A percentile compares a stretch with the other conserved stretches of the same genome.
phyloP scores from a whole-genome alignment of 2,329 filamentous ascomycete species.

The Chaetomiaceae sp. region DNA sequence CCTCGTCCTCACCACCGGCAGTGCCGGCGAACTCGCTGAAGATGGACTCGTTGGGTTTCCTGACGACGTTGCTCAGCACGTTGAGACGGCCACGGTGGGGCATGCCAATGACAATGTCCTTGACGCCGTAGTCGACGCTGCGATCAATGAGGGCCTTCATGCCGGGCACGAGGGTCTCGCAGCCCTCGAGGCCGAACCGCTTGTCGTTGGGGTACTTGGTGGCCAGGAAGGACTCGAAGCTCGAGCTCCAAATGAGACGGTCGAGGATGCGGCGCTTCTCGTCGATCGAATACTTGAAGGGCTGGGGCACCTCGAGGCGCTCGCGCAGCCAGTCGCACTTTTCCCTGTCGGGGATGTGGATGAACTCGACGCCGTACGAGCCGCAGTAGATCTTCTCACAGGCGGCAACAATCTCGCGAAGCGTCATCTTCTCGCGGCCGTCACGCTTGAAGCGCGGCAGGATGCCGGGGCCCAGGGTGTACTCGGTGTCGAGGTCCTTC shows the following conservation, averaged over 20 bases:
- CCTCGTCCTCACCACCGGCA: conserved; percentile 83
- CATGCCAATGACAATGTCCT: conserved; percentile 99
- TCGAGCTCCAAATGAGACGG: conserved; percentile 96
- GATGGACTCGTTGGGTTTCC: conserved; percentile 99
- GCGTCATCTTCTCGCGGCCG: conserved; percentile 88
- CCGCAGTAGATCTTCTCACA: conserved; percentile 97
- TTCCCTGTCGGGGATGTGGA: conserved; percentile 94
- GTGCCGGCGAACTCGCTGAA: conserved; percentile 97
- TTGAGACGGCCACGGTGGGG: conserved; percentile 98
- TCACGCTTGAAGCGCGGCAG: conserved; percentile 89
- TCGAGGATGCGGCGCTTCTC: conserved; percentile 98
- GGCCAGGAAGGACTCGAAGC: conserved; percentile 90
- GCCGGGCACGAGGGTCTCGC: conserved; percentile 92
- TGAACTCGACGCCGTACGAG: conserved; percentile 97
- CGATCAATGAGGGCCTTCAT: conserved; percentile 99
- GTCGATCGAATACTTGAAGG: conserved; percentile 96
- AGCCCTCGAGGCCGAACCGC: conserved; percentile 96
- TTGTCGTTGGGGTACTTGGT: conserved; percentile 99
- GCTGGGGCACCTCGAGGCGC: conserved; percentile 86
- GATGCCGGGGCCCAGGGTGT: conserved; percentile 88
- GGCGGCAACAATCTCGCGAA: conserved; percentile 86
- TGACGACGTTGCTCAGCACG: conserved; percentile 95
- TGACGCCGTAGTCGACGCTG: conserved; percentile 96
- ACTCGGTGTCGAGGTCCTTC: conserved; percentile 88
- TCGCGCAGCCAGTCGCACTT: conserved; percentile 98